A percentile compares a stretch with the other conserved stretches of the same genome.
Conservation (phyloP, 106 monocot species). For the Dendrobium chrysotoxum region DNA sequence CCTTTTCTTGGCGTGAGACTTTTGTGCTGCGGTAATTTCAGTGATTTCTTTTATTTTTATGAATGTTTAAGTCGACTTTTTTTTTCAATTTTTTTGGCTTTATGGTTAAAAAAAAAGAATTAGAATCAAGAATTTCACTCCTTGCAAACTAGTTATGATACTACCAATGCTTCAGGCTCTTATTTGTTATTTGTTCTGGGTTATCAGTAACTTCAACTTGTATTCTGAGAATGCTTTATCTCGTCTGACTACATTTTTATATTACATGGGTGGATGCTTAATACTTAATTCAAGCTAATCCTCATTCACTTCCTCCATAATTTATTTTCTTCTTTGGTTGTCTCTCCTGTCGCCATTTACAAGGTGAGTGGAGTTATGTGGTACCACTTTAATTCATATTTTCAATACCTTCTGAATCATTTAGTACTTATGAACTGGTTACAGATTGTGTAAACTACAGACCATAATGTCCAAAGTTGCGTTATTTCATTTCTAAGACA, state of each 20-base stretch:
- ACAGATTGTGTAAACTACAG: neutral
- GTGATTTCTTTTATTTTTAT: neutral
- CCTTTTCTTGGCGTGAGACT: neutral
- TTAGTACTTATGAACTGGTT: neutral
- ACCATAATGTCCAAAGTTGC: neutral
- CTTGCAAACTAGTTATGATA: no score
- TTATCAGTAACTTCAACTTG: neutral
- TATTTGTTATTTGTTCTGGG: neutral
- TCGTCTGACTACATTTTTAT: neutral
- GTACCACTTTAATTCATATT: neutral
- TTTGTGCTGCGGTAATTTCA: neutral
- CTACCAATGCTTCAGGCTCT: neutral
- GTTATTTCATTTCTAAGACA: neutral
- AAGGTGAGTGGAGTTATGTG: neutral
- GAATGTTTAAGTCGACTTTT: neutral
- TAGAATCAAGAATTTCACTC: no score
- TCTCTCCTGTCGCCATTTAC: neutral
- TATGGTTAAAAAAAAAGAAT: no score
- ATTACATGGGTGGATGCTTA: neutral
- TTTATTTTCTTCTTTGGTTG: neutral
- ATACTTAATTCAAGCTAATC: neutral
- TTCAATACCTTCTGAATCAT: neutral
- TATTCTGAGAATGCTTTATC: neutral
- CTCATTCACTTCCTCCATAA: neutral
- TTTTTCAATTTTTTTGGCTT: no score